Evolutionary conservation across 331 rosid genomes (phyloP).

Genomic region (Acacia pycnantha): DNA sequence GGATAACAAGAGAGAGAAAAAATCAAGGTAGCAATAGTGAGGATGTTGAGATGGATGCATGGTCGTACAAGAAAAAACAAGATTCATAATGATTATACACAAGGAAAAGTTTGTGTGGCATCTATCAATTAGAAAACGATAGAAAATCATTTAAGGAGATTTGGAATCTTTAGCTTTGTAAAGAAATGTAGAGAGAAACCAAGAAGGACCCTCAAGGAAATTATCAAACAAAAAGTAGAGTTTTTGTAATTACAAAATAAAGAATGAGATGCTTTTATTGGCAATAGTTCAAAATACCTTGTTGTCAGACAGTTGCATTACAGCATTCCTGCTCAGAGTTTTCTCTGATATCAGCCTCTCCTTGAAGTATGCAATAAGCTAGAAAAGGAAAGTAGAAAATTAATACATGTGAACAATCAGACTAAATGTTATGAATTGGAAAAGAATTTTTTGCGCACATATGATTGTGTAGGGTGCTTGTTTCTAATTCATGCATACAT

Average conservation of each 20-base stretch:
- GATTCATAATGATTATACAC: background rate
- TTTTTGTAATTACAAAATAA: constrained; percentile 14
- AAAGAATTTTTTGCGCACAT: constrained; percentile 9
- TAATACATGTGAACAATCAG: constrained; percentile 25
- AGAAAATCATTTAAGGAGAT: background rate
- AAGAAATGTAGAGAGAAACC: background rate
- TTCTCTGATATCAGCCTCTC: constrained; percentile 75
- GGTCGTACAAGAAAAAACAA: background rate
- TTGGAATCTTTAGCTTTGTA: background rate
- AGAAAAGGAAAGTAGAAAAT: constrained; percentile 28
- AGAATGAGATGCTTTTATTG: constrained; percentile 6
- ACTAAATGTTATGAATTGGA: constrained; percentile 9
- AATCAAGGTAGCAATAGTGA: background rate
- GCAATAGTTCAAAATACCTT: constrained; percentile 50
- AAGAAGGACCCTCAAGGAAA: background rate
- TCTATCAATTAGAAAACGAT: background rate
- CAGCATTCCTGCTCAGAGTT: constrained; percentile 71
- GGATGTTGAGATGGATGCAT: background rate
- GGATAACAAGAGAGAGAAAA: background rate
- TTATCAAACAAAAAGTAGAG: background rate
- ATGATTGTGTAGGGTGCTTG: constrained; percentile 4
- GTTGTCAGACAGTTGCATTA: constrained; percentile 55
- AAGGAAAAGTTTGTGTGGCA: background rate
- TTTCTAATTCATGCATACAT: constrained; percentile 6
- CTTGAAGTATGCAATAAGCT: constrained; percentile 70